A percentile compares a stretch with the other conserved stretches of the same genome.
Conservation (phyloP, 1,284 basidiomycete species). For the Singerocomus rubriflavus region DNA sequence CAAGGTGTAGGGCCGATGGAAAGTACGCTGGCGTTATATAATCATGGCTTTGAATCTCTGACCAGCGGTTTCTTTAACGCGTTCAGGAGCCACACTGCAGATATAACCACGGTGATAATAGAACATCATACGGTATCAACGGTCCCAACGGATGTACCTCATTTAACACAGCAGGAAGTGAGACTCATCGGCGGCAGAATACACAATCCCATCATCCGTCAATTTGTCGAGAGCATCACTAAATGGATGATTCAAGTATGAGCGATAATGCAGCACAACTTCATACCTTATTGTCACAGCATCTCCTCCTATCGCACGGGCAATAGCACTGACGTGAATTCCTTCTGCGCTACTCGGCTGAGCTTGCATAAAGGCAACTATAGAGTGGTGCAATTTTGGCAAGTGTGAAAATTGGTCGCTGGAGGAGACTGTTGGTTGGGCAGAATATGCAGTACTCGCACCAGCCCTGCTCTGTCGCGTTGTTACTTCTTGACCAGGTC, state of each 20-base stretch:
- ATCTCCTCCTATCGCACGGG: slow-evolving; percentile 43
- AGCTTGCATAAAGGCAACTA: slow-evolving; percentile 57
- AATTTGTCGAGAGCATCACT: slow-evolving; percentile 68
- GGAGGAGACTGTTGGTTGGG: slow-evolving; percentile 20
- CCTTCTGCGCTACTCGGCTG: slow-evolving; percentile 51
- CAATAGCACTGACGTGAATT: slow-evolving; percentile 61
- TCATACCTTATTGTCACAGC: slow-evolving; percentile 49
- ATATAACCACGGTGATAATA: neutral
- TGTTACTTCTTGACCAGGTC: slow-evolving; percentile 22
- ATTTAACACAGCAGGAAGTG: slow-evolving; percentile 41
- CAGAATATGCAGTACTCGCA: slow-evolving; percentile 28
- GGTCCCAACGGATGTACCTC: neutral
- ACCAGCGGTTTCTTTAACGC: neutral
- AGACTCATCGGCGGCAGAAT: slow-evolving; percentile 64
- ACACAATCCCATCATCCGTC: slow-evolving; percentile 67
- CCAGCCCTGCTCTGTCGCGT: slow-evolving; percentile 14
- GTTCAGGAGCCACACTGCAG: neutral
- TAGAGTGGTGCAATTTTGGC: slow-evolving; percentile 59
- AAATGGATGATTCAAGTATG: slow-evolving; percentile 1
- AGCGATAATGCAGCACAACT: neutral
- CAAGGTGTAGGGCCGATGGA: neutral
- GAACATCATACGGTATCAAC: slow-evolving; percentile 2
- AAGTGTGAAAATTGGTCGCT: slow-evolving; percentile 55
- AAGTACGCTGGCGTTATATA: slow-evolving; percentile 11
- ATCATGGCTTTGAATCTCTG: neutral